phyloP scores from a whole-genome alignment of 176 grass and related monocot genomes.

The Carex cristatella region DNA sequence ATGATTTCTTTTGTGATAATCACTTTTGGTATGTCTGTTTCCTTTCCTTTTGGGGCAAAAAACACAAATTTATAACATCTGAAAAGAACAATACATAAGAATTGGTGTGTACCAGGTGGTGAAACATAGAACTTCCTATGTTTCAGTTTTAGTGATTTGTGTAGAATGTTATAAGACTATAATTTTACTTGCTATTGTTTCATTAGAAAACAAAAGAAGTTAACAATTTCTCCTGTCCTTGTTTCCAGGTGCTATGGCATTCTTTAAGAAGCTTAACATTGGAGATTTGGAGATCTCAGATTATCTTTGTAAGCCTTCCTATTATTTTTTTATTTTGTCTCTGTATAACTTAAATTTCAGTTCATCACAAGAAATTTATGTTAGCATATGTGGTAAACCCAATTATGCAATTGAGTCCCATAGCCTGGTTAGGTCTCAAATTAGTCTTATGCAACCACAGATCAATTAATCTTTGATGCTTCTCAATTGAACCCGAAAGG shows the following conservation, averaged over 20 bases:
- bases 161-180: background rate
- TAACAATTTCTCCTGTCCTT: background rate
- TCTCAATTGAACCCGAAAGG: background rate
- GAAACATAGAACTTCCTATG: background rate
- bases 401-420: background rate
- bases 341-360: background rate
- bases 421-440: background rate
- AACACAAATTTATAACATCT: background rate
- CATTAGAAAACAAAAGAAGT: background rate
- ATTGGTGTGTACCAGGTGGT: background rate
- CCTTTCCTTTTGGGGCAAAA: background rate
- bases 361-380: background rate
- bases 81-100: background rate
- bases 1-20: slow-evolving; percentile 88
- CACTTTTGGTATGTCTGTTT: slow-evolving; percentile 59
- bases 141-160: background rate
- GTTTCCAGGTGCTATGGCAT: slow-evolving; percentile 64
- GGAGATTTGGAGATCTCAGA: slow-evolving; percentile 62
- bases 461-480: slow-evolving; percentile 1
- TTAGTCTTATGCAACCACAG: background rate
- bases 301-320: slow-evolving; percentile 64
- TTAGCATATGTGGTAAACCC: background rate
- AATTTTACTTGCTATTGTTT: background rate
- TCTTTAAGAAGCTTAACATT: slow-evolving; percentile 74
- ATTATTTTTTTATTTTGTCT: background rate